Evolutionary conservation across 345 rosid genomes (phyloP).

Genomic region (Laguncularia racemosa): DNA sequence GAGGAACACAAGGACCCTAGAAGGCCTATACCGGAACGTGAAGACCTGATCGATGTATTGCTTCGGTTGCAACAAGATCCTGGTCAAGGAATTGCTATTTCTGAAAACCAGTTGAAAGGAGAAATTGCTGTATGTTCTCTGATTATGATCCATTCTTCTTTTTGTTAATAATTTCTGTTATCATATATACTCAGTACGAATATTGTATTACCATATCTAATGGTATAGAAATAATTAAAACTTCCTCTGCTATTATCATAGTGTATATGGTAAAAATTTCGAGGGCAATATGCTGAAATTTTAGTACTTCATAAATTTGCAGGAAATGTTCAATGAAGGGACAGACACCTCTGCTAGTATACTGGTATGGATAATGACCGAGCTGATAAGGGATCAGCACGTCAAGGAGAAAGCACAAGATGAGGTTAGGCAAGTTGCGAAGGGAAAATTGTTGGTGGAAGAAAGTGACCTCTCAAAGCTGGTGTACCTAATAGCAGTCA

Average conservation of each 20-base stretch:
- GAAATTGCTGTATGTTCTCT: neutral
- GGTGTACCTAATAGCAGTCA: neutral
- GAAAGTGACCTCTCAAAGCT: slow-evolving; percentile 1
- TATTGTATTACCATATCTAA: too few species aligned
- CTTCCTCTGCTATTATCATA: too few species aligned
- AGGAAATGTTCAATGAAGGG: slow-evolving; percentile 16
- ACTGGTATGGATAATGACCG: slow-evolving; percentile 20
- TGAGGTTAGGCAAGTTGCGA: slow-evolving; percentile 6
- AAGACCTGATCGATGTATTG: too few species aligned
- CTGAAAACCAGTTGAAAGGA: neutral
- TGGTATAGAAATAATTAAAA: too few species aligned
- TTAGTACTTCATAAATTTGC: neutral
- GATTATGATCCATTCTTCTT: neutral
- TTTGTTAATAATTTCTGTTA: neutral
- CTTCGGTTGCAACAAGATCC: neutral
- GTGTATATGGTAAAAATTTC: too few species aligned
- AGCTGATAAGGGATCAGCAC: slow-evolving; percentile 10
- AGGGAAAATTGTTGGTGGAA: slow-evolving; percentile 1
- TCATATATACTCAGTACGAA: too few species aligned
- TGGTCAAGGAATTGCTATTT: neutral
- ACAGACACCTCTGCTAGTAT: slow-evolving; percentile 12
- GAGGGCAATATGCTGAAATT: too few species aligned
- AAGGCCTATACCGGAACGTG: neutral
- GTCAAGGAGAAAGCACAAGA: slow-evolving; percentile 1
- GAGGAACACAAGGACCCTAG: neutral